These are phyloP conservation scores for Cyclotella kingstonii DNA, from an alignment of 108 stramenopile species.

Conservation along the genomic window DNA sequence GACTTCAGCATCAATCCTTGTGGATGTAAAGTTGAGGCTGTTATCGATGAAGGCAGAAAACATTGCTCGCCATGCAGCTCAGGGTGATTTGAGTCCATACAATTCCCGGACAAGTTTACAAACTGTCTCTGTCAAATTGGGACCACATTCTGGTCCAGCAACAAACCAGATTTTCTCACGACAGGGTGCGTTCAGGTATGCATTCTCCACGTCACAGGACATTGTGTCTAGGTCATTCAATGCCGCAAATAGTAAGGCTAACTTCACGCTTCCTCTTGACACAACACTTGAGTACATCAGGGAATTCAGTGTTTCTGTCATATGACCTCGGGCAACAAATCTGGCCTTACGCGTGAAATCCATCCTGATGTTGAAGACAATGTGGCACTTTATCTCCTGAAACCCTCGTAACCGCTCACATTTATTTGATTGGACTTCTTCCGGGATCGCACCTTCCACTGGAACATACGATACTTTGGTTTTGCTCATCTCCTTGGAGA, in stretches of 20 bases:
- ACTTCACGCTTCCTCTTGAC: slow-evolving; percentile 42
- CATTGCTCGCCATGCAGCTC: slow-evolving; percentile 23
- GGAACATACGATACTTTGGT: slow-evolving; percentile 12
- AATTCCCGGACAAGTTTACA: slow-evolving; percentile 34
- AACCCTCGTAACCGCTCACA: neutral
- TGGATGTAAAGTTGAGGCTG: slow-evolving; percentile 6
- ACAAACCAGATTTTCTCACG: slow-evolving; percentile 37
- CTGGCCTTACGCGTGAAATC: slow-evolving; percentile 38
- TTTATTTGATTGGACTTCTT: slow-evolving; percentile 12
- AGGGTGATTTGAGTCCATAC: slow-evolving; percentile 45
- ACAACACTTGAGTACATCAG: slow-evolving; percentile 59
- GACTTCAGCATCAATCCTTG: slow-evolving; percentile 31
- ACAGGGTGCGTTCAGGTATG: slow-evolving; percentile 35
- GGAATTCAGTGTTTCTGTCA: slow-evolving; percentile 18
- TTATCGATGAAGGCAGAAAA: slow-evolving; percentile 12
- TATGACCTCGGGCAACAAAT: slow-evolving; percentile 21
- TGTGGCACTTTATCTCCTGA: slow-evolving; percentile 16
- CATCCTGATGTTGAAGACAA: too few species aligned
- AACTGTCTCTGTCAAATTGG: slow-evolving; percentile 27
- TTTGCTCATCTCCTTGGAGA: slow-evolving; percentile 39
- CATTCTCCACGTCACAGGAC: slow-evolving; percentile 33
- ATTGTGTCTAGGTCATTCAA: slow-evolving; percentile 37
- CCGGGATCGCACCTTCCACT: neutral
- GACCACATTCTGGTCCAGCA: slow-evolving; percentile 42
- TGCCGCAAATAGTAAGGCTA: slow-evolving; percentile 46